A percentile compares a stretch with the other conserved stretches of the same genome.
These are phyloP conservation scores for Selenicereus undatus DNA, from an alignment of 148 eudicot genomes.

Conservation along the genomic window DNA sequence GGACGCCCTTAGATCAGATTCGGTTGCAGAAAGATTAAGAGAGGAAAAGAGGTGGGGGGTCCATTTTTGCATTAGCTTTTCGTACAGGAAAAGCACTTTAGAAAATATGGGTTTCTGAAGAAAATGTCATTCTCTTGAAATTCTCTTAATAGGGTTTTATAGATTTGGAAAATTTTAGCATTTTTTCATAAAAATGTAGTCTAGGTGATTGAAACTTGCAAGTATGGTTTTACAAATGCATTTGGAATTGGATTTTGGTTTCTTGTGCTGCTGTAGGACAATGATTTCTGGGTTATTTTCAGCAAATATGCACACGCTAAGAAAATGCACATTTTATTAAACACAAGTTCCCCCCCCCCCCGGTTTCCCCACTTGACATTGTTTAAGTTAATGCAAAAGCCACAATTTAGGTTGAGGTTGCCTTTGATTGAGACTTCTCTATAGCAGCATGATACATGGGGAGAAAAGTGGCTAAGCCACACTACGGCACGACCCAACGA, in stretches of 20 bases:
- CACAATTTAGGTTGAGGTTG: not conserved
- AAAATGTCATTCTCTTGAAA: not conserved
- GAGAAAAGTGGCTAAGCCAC: too few species aligned
- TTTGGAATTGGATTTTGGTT: conserved; percentile 8
- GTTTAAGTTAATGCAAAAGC: not conserved
- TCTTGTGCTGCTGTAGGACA: not conserved
- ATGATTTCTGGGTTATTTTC: conserved; percentile 12
- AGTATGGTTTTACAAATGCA: conserved; percentile 4
- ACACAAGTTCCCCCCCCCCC: not conserved
- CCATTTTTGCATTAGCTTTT: conserved; percentile 29
- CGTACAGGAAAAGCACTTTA: conserved; percentile 9
- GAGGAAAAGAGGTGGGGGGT: not conserved
- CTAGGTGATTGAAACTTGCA: conserved; percentile 10
- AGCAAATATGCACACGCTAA: not conserved
- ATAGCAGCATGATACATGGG: not conserved
- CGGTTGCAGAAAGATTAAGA: not conserved
- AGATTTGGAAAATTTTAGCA: conserved; percentile 6
- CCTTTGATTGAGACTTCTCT: not conserved
- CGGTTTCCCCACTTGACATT: too few species aligned
- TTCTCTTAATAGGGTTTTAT: conserved; percentile 7
- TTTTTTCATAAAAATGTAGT: not conserved
- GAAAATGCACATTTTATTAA: not conserved
- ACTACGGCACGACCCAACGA: too few species aligned
- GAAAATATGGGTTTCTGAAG: not conserved
- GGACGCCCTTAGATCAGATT: conserved; percentile 6